Base-by-base conservation (phyloP, 495 filamentous ascomycete genomes). In the Aspergillus egyptiacus region DNA sequence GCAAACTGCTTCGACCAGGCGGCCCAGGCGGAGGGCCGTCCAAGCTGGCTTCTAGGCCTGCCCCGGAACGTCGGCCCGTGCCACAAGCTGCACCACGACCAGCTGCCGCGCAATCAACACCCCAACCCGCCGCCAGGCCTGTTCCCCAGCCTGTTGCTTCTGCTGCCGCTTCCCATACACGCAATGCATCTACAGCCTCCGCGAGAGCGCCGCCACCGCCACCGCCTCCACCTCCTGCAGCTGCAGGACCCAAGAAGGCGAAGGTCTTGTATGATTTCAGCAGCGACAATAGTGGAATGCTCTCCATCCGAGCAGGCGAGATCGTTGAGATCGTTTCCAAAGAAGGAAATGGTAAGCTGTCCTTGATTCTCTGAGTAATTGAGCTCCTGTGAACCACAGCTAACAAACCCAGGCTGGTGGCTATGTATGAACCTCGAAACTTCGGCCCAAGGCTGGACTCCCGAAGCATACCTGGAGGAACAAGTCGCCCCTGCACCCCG, bases 381-480 rank as follows among this genome's bases (percentile, higher is more conserved):
- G n/a, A n/a, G n/a, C n/a, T n/a, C n/a, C n/a, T 51, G 43, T 33
- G 14, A 52, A 58, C 71, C 49, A 17, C 11, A 27, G 25, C 35
- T 45, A 46, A 44, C 41, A 23, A 34, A 18, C n/a, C 7, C 38
- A 95, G 91, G 91, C 35, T 97, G 94, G 94, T 96, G 91, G 90
- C 74, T 96, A 31, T 91, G 83, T 44, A 90, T 87, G 68, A 83
- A 79, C 56, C 64, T 64, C 39, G 71, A 80, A 50, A 66, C 72
- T 2, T 71, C 69, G 6, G 77, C 77, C 15, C 85, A 94, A 68
- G 94, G 89, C 32, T 98, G 93, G 93, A 82, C 90, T 0, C 93
- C 93, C 0, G 86, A 91, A 18, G 85, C 91, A 25, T 98, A 97
- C 58, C 82, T 98, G 6, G 83, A 95, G 62, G 89, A 96, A 69